phyloP scores from a whole-genome alignment of 2,329 filamentous ascomycete species.

The Alternaria conjuncta region DNA sequence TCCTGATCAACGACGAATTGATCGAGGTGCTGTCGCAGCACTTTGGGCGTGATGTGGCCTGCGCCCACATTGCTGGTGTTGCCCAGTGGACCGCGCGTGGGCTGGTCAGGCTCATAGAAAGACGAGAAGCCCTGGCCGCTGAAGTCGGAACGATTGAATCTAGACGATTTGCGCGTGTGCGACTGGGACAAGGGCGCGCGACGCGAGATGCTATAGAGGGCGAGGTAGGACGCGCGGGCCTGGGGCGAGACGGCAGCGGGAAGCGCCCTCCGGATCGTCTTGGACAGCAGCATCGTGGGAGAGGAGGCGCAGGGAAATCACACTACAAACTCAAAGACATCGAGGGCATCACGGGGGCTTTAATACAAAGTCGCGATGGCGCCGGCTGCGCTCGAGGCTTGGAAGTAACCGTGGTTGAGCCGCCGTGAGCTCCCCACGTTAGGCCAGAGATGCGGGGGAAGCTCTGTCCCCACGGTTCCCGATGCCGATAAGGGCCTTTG shows the following conservation, averaged over 20 bases:
- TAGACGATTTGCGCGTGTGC: conserved; percentile 45
- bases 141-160: conserved; percentile 67
- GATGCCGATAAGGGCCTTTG: conserved; percentile 16
- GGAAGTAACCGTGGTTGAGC: conserved; percentile 19
- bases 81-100: conserved; percentile 68
- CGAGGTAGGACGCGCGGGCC: conserved; percentile 51
- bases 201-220: conserved; percentile 37
- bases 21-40: conserved; percentile 87
- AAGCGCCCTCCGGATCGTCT: conserved; percentile 29
- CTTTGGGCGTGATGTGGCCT: conserved; percentile 65
- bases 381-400: conserved; percentile 6
- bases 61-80: conserved; percentile 64
- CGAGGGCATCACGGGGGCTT: conserved; percentile 14
- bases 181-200: conserved; percentile 19
- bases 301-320: neutral
- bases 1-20: conserved; percentile 97
- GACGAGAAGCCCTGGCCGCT: conserved; percentile 67
- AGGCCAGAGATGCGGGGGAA: conserved; percentile 26
- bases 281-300: conserved; percentile 31
- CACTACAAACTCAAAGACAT: neutral
- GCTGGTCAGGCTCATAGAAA: conserved; percentile 67
- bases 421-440: conserved; percentile 32
- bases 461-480: conserved; percentile 8
- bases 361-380: conserved; percentile 2
- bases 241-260: conserved; percentile 46